Base-by-base conservation (phyloP, 2,329 filamentous ascomycete species). In the Cercospora zeina region DNA sequence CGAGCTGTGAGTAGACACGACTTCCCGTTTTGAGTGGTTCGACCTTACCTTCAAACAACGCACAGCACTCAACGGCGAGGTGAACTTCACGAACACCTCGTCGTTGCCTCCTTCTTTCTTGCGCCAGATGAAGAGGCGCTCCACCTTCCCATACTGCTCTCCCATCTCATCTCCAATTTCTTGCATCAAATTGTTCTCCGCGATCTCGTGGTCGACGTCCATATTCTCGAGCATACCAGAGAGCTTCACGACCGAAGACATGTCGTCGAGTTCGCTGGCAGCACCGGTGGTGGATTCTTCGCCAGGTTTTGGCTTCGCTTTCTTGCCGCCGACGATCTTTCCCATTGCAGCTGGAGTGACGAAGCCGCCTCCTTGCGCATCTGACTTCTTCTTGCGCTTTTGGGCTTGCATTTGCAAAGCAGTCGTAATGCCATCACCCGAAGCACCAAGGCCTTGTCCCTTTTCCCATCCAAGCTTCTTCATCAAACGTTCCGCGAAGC, bases 111-210 rank as follows among this genome's bases (percentile, higher is more conserved):
- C 77, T 47, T 80, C 62, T 66, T 69, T 77, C 67, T 83, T 79
- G 49, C 86, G 80, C 71, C 90, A 86, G 62, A 97, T 69, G 54
- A 70, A 74, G n/a, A 76, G 51, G 21, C 74, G 64, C 62, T 76
- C 75, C 7, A 75, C 72, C 85, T 68, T 69, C 4, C 74, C 74
- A 62, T 70, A 76, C 82, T 93, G 92, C 67, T 91, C 86, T 54
- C 87, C 88, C 76, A 96, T 97, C 73, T 96, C 91, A 72, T 97
- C 91, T 6, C 95, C 95, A 76, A 99, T 97, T 75, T 97, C 93
- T 78, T 97, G 93, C 69, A 93, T 88, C 55, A 99, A 79, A 58
- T 83, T 82, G 34, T 85, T 82, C 11, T 82, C 78, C 62, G 87
- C 85, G 54, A 96, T 85, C 75, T 97, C 93, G n/a, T 81, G 82